phyloP scores from a whole-genome alignment of 2,329 filamentous ascomycete species.

The Dryadomyces quercus-mongolicae region DNA sequence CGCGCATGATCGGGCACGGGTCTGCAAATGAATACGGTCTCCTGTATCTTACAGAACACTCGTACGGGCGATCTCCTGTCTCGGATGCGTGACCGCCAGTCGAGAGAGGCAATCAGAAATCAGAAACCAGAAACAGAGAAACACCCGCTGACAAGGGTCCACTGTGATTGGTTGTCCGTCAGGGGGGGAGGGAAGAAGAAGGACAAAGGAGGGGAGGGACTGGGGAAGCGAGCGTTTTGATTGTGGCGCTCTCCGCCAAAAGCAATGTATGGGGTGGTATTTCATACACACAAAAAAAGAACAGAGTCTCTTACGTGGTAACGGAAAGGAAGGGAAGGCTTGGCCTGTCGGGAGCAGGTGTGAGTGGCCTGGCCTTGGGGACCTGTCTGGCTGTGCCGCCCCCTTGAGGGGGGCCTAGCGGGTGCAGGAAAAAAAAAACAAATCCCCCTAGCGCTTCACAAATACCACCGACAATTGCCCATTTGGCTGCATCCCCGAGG shows the following conservation, averaged over 20 bases:
- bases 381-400: too few species aligned
- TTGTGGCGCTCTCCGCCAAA: background rate
- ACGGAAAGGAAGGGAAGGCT: too few species aligned
- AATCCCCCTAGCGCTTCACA: background rate
- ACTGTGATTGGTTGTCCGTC: background rate
- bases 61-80: background rate
- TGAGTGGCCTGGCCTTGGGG: too few species aligned
- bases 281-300: background rate
- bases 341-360: too few species aligned
- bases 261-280: too few species aligned
- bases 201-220: too few species aligned
- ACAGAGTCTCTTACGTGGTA: too few species aligned
- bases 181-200: background rate
- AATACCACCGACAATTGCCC: slow-evolving; percentile 19
- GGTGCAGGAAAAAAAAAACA: background rate
- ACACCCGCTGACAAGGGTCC: background rate
- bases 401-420: background rate
- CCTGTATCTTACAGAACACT: background rate
- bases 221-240: background rate
- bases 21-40: too few species aligned
- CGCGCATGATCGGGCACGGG: too few species aligned
- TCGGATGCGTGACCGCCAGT: background rate
- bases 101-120: background rate
- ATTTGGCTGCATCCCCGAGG: slow-evolving; percentile 12
- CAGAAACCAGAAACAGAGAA: background rate